phyloP scores from a whole-genome alignment of 2,329 filamentous ascomycete species.

The Paecilomyces variotii region DNA sequence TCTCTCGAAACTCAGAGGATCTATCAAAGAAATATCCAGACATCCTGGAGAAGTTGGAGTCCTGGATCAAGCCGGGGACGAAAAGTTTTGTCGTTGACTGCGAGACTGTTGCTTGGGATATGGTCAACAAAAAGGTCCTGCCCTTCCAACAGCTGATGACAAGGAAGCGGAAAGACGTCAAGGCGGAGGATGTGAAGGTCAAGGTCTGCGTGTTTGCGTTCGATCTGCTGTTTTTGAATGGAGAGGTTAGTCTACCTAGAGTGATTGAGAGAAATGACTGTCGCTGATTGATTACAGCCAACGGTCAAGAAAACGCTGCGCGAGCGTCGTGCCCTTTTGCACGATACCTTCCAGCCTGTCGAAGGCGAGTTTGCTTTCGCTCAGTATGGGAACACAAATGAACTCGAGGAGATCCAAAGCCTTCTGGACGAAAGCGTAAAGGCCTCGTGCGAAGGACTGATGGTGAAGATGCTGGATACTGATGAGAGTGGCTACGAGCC shows the following conservation, averaged over 20 bases:
- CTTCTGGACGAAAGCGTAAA: slow-evolving; percentile 94
- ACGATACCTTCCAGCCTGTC: slow-evolving; percentile 62
- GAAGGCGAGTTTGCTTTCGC: slow-evolving; percentile 92
- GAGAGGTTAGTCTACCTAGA: slow-evolving; percentile 47
- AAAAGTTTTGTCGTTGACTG: slow-evolving; percentile 98
- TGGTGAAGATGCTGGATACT: slow-evolving; percentile 99
- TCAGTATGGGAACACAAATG: slow-evolving; percentile 74
- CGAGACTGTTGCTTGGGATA: slow-evolving; percentile 95
- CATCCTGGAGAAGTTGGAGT: slow-evolving; percentile 76
- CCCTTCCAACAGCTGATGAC: slow-evolving; percentile 99
- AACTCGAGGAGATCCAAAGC: slow-evolving; percentile 85
- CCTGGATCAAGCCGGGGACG: slow-evolving; percentile 83
- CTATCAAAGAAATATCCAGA: slow-evolving; percentile 97
- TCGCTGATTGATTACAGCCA: slow-evolving; percentile 36
- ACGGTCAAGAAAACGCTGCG: slow-evolving; percentile 81
- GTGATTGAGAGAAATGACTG: neutral
- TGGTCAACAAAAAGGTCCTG: slow-evolving; percentile 87
- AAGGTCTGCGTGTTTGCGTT: slow-evolving; percentile 97
- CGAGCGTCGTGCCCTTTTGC: slow-evolving; percentile 70
- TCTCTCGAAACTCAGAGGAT: slow-evolving; percentile 95
- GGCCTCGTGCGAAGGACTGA: slow-evolving; percentile 90
- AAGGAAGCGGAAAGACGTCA: slow-evolving; percentile 93
- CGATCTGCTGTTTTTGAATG: slow-evolving; percentile 88
- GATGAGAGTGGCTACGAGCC: slow-evolving; percentile 90
- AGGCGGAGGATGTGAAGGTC: slow-evolving; percentile 88